A percentile compares a stretch with the other conserved stretches of the same genome.
Evolutionary conservation across 345 rosid species (phyloP).

Genomic region (Lepidium sativum): DNA sequence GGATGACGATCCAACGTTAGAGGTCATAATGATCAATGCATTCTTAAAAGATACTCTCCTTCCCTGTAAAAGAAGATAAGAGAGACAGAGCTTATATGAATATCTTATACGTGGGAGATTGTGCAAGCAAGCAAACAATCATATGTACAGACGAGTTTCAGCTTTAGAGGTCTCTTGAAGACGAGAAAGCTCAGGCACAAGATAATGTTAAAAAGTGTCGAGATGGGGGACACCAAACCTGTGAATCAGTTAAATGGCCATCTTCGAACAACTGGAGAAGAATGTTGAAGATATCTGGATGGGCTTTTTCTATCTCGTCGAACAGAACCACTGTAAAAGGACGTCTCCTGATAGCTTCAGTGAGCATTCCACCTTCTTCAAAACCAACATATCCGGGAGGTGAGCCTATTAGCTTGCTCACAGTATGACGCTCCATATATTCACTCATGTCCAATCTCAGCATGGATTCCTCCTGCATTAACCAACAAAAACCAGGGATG

Average conservation of each 20-base stretch:
- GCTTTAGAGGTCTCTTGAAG: not conserved
- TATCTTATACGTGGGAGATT: not conserved
- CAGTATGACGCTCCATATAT: conserved; percentile 96
- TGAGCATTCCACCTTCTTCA: conserved; percentile 89
- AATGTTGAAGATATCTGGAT: conserved; percentile 92
- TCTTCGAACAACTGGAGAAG: conserved; percentile 97
- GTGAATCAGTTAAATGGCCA: conserved; percentile 97
- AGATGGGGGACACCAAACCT: conserved; percentile 36
- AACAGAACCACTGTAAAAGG: conserved; percentile 88
- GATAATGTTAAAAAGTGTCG: not conserved
- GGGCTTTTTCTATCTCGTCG: conserved; percentile 88
- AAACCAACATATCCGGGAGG: conserved; percentile 95
- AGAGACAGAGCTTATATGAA: not conserved
- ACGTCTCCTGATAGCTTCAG: conserved; percentile 91
- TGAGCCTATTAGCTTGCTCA: conserved; percentile 90
- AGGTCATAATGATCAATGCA: conserved; percentile 89
- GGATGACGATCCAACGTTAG: conserved; percentile 82
- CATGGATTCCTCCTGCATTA: conserved; percentile 76
- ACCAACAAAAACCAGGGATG: conserved; percentile 1
- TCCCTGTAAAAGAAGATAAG: conserved; percentile 44
- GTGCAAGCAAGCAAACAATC: not conserved
- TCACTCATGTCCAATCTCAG: conserved; percentile 99
- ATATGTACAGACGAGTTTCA: not conserved
- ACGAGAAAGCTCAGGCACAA: not conserved
- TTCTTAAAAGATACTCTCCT: conserved; percentile 91